These are phyloP conservation scores for Mycena epipterygia DNA, from an alignment of 768 basidiomycete species.

Conservation along the genomic window DNA sequence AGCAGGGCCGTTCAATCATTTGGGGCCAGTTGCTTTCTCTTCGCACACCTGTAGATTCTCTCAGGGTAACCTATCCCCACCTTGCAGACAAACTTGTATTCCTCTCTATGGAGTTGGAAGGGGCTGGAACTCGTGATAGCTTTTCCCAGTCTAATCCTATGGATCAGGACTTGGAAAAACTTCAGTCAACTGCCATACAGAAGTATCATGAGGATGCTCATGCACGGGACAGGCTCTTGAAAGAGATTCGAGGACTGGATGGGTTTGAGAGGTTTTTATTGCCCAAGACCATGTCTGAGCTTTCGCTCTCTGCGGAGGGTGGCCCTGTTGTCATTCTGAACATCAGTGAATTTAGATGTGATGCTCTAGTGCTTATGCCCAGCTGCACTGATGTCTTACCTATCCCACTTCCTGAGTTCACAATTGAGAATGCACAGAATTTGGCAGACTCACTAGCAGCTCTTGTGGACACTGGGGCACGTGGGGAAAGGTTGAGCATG, in stretches of 20 bases:
- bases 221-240: slow-evolving; percentile 42
- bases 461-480: not conserved
- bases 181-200: not conserved
- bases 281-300: slow-evolving; percentile 47
- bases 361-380: slow-evolving; percentile 50
- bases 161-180: not conserved
- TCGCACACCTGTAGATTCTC: slow-evolving; percentile 36
- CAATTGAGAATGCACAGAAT: not conserved
- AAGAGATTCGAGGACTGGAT: too few relatives aligned
- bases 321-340: slow-evolving; percentile 58
- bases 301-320: slow-evolving; percentile 35
- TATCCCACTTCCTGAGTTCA: slow-evolving; percentile 23
- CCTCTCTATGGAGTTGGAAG: not conserved
- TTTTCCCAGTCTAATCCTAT: not conserved
- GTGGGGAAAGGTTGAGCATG: not conserved
- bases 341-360: slow-evolving; percentile 46
- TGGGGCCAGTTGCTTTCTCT: slow-evolving; percentile 46
- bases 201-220: too few relatives aligned
- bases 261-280: too few relatives aligned
- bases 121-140: not conserved
- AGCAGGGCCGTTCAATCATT: slow-evolving; percentile 45
- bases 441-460: not conserved
- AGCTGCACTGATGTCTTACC: slow-evolving; percentile 9
- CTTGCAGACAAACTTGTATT: slow-evolving; percentile 29
- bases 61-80: slow-evolving; percentile 19